Percentiles rank a stretch among this genome's conserved stretches.
These are phyloP conservation scores for Nicotiana undulata DNA, from an alignment of 257 asterid species.

Conservation along the genomic window DNA sequence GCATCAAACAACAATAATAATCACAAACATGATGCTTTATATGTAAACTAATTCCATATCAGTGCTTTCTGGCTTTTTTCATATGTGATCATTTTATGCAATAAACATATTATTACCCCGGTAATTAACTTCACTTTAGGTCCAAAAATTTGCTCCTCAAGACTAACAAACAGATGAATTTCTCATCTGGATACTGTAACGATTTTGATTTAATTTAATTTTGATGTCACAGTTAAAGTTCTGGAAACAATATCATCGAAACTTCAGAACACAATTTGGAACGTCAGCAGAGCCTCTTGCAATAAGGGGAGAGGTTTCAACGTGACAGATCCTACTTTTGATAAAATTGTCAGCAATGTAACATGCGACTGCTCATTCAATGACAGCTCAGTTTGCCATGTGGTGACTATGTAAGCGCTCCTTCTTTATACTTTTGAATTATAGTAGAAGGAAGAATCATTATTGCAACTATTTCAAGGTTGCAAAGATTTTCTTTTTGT, in stretches of 20 bases:
- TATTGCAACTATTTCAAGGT: background rate
- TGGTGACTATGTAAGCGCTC: constrained; percentile 61
- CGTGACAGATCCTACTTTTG: background rate
- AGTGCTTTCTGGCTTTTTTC: background rate
- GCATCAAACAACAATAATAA: background rate
- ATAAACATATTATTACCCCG: background rate
- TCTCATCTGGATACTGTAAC: background rate
- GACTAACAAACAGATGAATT: too few relatives aligned
- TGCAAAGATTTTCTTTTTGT: background rate
- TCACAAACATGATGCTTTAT: background rate
- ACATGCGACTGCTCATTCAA: constrained; percentile 56
- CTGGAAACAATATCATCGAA: constrained; percentile 50
- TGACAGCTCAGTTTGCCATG: constrained; percentile 53
- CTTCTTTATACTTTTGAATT: background rate
- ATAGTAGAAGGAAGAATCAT: background rate
- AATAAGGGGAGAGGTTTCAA: constrained; percentile 28
- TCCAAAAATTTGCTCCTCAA: background rate
- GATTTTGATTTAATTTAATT: constrained; percentile 7
- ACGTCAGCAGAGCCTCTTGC: constrained; percentile 45
- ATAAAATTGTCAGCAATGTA: constrained; percentile 21
- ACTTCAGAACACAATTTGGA: constrained; percentile 55
- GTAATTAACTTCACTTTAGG: background rate
- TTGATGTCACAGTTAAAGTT: constrained; percentile 44
- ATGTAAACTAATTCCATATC: background rate
- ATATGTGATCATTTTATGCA: background rate